Evolutionary conservation across 2,329 filamentous ascomycete genomes (phyloP), one percentile per base, ranked within the genome.

Genomic region (Metarhizium robertsii): DNA sequence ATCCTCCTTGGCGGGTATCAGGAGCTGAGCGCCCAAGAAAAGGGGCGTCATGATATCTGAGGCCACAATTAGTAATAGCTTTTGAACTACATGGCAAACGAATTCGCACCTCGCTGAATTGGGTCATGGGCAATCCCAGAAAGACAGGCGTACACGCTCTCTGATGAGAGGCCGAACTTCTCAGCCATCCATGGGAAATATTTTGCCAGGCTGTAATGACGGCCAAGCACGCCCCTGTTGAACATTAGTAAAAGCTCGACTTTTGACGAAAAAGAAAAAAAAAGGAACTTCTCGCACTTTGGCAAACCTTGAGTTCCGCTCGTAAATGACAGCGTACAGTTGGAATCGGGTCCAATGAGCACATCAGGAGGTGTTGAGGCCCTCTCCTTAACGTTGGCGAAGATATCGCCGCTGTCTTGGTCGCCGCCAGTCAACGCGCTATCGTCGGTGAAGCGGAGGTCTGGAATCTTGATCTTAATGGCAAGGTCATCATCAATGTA

Each of bases 111-210:
- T 61, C 81, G 66, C 67, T 85, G 81, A 38, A 86, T 80, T 3
- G 83, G 83, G 61, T 87, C 84, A 67, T 94, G 88, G 3, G 88
- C 88, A 63, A 96, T 95, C 50, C 92, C 92, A 51, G 82, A 87
- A 7, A 96, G 78, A 75, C 92, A 85, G 3, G 91, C 90, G 66
- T 95, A 96, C 60, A 79, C 81, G 67, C 86, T 86, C 46, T 89
- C 79, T 8, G 84, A 78, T 1, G 83, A 85, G 50, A 95, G 77
- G 51, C 83, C 77, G 69, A 97, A 97, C 2, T 77, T 83, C 71
- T 94, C 75, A 0, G 90, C 84, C 92, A 97, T 97, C 92, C 91
- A 97, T 20, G 86, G 84, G 66, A 92, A 95, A 73, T 96, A 97
- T 64, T 87, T 85, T 1, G 90, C 82, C 58, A 97, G 75, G 52